These are phyloP conservation scores for Tylopilus vinaceipallidus DNA, from an alignment of 768 basidiomycete species.

Conservation along the genomic window DNA sequence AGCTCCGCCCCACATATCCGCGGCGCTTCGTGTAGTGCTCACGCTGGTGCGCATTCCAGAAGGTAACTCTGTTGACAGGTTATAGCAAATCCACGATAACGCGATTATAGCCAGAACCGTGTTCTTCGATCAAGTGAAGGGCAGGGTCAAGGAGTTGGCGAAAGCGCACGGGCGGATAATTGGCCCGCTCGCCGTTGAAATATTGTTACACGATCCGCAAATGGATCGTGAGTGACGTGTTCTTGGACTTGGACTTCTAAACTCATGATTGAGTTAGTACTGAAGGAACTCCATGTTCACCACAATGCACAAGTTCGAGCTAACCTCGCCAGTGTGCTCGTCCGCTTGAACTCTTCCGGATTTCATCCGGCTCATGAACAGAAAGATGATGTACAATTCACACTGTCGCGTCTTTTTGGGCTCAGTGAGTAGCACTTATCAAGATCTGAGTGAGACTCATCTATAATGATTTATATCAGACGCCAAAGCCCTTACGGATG, in stretches of 20 bases:
- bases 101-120: background rate
- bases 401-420: conserved; percentile 11
- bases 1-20: conserved; percentile 11
- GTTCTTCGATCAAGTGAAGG: conserved; percentile 5
- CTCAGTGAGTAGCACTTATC: conserved; percentile 7
- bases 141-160: conserved; percentile 17
- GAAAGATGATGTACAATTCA: background rate
- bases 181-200: conserved; percentile 20
- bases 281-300: conserved; percentile 9
- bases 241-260: background rate
- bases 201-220: conserved; percentile 8
- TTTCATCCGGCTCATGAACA: background rate
- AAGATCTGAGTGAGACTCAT: background rate
- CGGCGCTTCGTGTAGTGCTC: conserved; percentile 19
- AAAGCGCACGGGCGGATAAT: conserved; percentile 2
- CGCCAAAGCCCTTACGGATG: background rate
- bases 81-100: background rate
- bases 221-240: background rate
- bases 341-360: background rate
- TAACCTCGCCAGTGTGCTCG: conserved; percentile 17
- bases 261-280: no score
- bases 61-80: background rate
- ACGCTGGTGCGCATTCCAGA: conserved; percentile 13
- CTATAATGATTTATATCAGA: background rate
- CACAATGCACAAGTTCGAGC: conserved; percentile 10